Percentiles rank a stretch among this genome's conserved stretches.
phyloP scores from a whole-genome alignment of 73 alveolate genomes.

The Tetrahymena malaccensis region DNA sequence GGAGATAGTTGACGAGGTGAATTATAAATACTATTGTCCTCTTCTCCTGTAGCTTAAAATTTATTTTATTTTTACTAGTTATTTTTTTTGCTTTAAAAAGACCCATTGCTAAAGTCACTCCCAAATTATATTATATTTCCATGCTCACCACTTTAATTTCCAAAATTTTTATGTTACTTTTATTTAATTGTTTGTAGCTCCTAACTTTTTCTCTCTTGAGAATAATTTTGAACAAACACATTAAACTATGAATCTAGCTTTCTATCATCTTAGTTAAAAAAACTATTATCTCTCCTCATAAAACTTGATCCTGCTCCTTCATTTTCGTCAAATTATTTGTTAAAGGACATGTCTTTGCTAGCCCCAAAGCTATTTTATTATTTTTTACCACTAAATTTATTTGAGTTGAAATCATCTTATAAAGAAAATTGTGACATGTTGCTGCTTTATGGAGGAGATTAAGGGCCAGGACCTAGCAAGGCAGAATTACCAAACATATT shows the following conservation, averaged over 20 bases:
- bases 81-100: not conserved
- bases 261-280: not conserved
- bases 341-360: not conserved
- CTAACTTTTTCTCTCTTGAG: not conserved
- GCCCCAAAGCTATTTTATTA: not conserved
- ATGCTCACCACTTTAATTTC: not conserved
- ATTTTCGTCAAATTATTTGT: not conserved
- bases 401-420: not conserved
- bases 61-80: too few species aligned
- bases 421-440: not conserved
- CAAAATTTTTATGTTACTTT: too few species aligned
- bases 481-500: not conserved
- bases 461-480: not conserved
- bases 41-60: not conserved
- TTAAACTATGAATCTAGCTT: not conserved
- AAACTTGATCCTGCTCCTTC: not conserved
- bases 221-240: not conserved
- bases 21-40: not conserved
- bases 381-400: not conserved
- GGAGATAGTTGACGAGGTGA: not conserved
- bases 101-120: not conserved
- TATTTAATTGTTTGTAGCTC: not conserved
- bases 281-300: not conserved
- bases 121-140: not conserved
- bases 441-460: not conserved